A percentile compares a stretch with the other conserved stretches of the same genome.
These are phyloP conservation scores for Plasmodium coatneyi DNA, from an alignment of 169 alveolate species.

Conservation along the genomic window DNA sequence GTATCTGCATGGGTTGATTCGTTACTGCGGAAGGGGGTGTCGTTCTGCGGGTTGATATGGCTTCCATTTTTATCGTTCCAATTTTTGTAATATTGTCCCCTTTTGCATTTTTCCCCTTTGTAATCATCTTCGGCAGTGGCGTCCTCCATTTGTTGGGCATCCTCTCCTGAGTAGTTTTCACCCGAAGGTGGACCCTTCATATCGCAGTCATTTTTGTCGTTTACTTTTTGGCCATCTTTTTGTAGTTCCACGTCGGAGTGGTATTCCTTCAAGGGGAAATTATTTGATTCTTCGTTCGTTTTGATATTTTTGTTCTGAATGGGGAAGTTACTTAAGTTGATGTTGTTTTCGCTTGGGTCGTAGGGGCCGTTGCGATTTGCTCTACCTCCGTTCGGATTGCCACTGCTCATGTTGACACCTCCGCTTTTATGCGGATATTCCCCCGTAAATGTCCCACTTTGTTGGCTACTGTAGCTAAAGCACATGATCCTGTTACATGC, in stretches of 20 bases:
- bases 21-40: background rate
- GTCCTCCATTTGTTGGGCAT: background rate
- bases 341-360: background rate
- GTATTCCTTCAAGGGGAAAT: background rate
- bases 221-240: background rate
- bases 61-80: background rate
- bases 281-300: background rate
- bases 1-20: background rate
- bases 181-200: background rate
- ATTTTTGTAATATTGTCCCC: background rate
- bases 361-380: background rate
- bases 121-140: background rate
- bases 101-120: background rate
- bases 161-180: background rate
- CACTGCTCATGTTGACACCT: background rate
- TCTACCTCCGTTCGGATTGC: background rate
- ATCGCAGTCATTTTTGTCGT: background rate
- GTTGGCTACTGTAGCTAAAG: background rate
- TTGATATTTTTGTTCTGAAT: background rate
- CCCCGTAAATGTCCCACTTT: background rate
- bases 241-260: background rate
- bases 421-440: conserved; percentile 9
- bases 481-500: background rate
- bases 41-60: background rate
- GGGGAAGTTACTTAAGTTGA: background rate